Percentiles rank a stretch among this genome's conserved stretches.
Conservation (phyloP, 768 basidiomycete genomes). For the Candolleomyces efflorescens region DNA sequence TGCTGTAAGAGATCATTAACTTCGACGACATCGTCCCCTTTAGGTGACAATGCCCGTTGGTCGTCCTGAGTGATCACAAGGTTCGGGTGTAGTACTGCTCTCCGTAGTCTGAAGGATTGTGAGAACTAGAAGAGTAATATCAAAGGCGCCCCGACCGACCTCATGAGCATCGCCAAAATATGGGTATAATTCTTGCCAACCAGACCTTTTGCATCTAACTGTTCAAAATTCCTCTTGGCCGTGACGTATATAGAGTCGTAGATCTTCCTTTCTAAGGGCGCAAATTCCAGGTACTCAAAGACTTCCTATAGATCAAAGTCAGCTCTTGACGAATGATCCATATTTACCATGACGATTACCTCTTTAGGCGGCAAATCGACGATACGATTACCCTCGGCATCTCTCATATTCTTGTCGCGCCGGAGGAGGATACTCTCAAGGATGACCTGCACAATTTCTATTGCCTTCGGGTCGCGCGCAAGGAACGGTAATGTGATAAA, state of each 20-base stretch:
- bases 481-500: conserved; percentile 93
- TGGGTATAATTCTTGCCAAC: conserved; percentile 80
- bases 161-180: conserved; percentile 93
- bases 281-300: conserved; percentile 77
- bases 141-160: conserved; percentile 40
- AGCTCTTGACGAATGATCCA: background rate
- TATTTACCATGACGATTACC: conserved; percentile 28
- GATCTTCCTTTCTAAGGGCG: conserved; percentile 74
- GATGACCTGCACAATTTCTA: conserved; percentile 94
- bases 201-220: conserved; percentile 72
- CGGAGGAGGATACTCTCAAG: conserved; percentile 83
- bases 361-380: conserved; percentile 87
- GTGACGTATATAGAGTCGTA: conserved; percentile 84
- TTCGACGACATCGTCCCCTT: conserved; percentile 44
- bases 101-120: conserved; percentile 58
- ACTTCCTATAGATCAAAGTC: conserved; percentile 38
- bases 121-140: background rate
- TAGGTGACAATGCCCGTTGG: conserved; percentile 30
- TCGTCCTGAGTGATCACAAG: conserved; percentile 63
- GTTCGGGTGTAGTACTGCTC: conserved; percentile 87
- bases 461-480: conserved; percentile 85
- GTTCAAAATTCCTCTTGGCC: conserved; percentile 78
- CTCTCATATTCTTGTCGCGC: conserved; percentile 91
- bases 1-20: conserved; percentile 56
- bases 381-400: conserved; percentile 79